Conservation (phyloP, 225 moss, liverwort and hornwort species). For the Pleurozium schreberi region DNA sequence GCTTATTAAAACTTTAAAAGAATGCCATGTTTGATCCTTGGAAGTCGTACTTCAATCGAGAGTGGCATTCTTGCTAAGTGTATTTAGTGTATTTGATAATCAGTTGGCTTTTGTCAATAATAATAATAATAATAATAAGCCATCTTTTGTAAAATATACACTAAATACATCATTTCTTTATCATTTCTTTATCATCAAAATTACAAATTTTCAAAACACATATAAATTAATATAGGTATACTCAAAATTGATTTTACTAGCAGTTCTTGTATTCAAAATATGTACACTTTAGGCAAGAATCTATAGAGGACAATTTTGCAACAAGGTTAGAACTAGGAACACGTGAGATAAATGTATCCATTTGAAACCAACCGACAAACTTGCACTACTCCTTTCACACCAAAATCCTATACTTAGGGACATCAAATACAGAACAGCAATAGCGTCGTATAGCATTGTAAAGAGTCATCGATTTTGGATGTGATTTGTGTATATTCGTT, state of each 20-base stretch:
- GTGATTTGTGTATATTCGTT: background rate
- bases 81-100: background rate
- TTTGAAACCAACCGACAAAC: background rate
- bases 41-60: background rate
- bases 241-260: rapidly evolving
- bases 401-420: background rate
- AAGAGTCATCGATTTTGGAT: background rate
- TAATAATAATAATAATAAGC: too few relatives aligned
- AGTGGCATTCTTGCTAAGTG: background rate
- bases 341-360: background rate
- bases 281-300: background rate
- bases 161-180: background rate
- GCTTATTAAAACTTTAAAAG: background rate
- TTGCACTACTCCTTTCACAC: too few relatives aligned
- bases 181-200: background rate
- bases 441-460: too few relatives aligned
- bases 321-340: background rate
- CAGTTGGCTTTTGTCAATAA: background rate
- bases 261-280: background rate
- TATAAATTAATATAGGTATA: rapidly evolving
- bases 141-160: background rate
- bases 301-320: rapidly evolving
- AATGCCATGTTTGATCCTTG: background rate
- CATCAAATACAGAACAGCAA: too few relatives aligned
- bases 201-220: background rate